Base-by-base conservation (phyloP, 139 green algal genomes). In the Tetraselmis chui region DNA sequence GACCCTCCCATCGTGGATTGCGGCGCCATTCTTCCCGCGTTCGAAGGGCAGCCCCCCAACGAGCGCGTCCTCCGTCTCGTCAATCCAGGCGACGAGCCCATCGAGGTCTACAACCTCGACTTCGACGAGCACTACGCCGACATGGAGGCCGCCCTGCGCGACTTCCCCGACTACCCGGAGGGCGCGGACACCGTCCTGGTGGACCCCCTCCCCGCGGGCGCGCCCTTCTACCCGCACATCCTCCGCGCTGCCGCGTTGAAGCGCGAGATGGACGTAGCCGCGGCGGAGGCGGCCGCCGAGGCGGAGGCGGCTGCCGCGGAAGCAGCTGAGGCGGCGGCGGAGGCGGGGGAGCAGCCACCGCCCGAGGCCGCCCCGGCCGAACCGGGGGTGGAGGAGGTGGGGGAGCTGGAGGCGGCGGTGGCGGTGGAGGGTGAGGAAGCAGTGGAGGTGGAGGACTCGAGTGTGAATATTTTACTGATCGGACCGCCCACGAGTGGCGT, bases 41-140 rank as follows among this genome's bases (percentile, higher is more conserved):
- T 84, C 30, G 86, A 88, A n/a, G 84, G 81, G 25, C 86, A 91
- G 78, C 28, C 74, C 59, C 88, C 89, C 26, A 87, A 86, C 25
- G 81, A 92, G 86, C 83, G 81, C 0, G 76, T 67, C 2, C 77
- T 90, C 23, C 45, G 77, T 32, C 82, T 96, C 59, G 30, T 75
- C 78, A 97, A 97, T 86, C 81, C 86, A n/a, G 88, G 84, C 59
- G 76, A 89, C 81, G 80, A 84, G 74, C 77, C 82, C 59, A 84
- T 91, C 75, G 84, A 95, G 87, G 90, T 95, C 45, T 87, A 92
- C n/a, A 90, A 80, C 1, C 81, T 93, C 80, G 91, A 97, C 84
- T 86, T 93, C 28, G 93, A 97, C 83, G 83, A 81, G 77, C 88
- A 89, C 84, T 94, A 93, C 79, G 26, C 85, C 2, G 83, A 85